Percentiles rank a stretch among this genome's conserved stretches.
Conservation (phyloP, 768 basidiomycete species). For the Xanthoconium stramineum region DNA sequence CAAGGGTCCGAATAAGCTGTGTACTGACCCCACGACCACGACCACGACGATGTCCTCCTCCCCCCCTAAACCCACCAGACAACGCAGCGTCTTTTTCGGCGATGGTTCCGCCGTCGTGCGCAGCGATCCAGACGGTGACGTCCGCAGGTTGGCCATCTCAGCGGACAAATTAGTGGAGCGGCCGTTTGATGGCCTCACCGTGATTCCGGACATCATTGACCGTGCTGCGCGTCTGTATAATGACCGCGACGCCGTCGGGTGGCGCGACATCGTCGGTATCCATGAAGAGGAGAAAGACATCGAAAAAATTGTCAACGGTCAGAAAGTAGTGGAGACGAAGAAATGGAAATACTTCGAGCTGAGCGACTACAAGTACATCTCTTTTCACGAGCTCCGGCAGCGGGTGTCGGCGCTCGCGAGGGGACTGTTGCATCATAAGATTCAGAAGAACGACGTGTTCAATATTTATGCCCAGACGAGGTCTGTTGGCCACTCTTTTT, state of each 20-base stretch:
- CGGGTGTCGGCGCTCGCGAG: constrained; percentile 62
- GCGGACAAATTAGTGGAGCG: constrained; percentile 57
- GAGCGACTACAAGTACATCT: constrained; percentile 82
- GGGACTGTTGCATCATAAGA: constrained; percentile 68
- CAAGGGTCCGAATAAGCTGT: too few relatives aligned
- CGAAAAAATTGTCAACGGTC: constrained; percentile 77
- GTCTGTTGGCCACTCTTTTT: constrained; percentile 40
- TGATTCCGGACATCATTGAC: constrained; percentile 73
- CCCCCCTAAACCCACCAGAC: constrained; percentile 1
- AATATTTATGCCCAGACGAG: constrained; percentile 90
- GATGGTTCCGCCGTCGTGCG: constrained; percentile 63
- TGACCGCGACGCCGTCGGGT: constrained; percentile 71
- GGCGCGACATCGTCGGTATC: constrained; percentile 65
- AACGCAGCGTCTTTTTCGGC: constrained; percentile 40
- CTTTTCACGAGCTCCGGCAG: constrained; percentile 67
- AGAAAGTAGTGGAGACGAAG: constrained; percentile 84
- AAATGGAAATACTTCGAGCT: constrained; percentile 95
- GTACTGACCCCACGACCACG: neutral
- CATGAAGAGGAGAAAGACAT: constrained; percentile 90
- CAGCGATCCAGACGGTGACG: constrained; percentile 50
- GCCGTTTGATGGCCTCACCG: constrained; percentile 79
- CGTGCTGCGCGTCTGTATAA: constrained; percentile 77
- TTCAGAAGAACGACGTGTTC: constrained; percentile 70
- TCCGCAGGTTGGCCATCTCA: constrained; percentile 55
- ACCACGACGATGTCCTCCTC: neutral